Base-by-base conservation (phyloP, 1,284 basidiomycete genomes). In the Trametes versicolor region DNA sequence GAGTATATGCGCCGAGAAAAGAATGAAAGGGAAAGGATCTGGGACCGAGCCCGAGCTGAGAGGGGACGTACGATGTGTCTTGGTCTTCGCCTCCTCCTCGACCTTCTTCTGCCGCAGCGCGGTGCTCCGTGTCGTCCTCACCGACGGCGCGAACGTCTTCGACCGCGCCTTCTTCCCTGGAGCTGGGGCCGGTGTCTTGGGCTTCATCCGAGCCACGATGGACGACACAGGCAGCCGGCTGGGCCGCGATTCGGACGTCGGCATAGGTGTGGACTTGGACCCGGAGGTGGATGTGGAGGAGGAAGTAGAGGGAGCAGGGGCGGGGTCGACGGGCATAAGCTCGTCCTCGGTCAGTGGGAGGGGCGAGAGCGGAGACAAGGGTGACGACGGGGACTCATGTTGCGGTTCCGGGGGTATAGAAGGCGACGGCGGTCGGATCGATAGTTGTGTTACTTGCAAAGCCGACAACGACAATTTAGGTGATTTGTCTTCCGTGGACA, bases 361-460 rank as follows among this genome's bases (percentile, higher is more conserved):
- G 34, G 78, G 78, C n/a, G 77, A 77, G 10, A 78, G 77, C 36
- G 78, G 79, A 2, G 77, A 80, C 50, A 75, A 70, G 23, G 77
- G 75, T 0, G 57, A 73, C 69, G 23, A 70, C 65, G 51, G 27
- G 17, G 57, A 50, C 17, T 58, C 7, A 36, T 48, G 37, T 37
- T 19, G 32, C 21, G 23, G 51, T 17, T 25, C 32, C 6, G 51
- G 15, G 62, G 49, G 41, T 25, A 21, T 45, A 23, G 25, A 19
- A 5, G 21, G 34, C 23, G 34, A 47, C 19, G 21, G 17, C 6
- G 23, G 39, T 36, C 6, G 48, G 23, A 27, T 27, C 9, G 48
- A 27, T 25, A 49, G 25, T 12, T 29, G 15, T 3, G 48, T 32
- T 32, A 32, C 29, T 32, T 32, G 29, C 29, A 32, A 8, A 32